A percentile compares a stretch with the other conserved stretches of the same genome.
phyloP scores from a whole-genome alignment of 306 rosid genomes.

The Abrus pulchellus region DNA sequence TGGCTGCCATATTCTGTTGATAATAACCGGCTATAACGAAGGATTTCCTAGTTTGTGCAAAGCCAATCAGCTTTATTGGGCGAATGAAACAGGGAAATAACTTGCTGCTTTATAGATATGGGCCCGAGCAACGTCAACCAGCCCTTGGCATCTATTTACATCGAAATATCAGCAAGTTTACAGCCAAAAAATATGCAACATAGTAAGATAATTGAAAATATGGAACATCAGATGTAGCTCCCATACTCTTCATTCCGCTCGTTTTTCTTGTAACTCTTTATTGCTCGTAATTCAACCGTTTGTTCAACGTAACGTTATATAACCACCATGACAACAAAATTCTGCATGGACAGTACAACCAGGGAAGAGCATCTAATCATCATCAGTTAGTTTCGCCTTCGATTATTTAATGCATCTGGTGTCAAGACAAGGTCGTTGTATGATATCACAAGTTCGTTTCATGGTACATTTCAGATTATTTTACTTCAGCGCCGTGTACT shows the following conservation, averaged over 20 bases:
- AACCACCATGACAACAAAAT: neutral
- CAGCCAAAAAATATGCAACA: neutral
- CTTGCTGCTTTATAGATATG: no score
- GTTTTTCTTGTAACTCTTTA: neutral
- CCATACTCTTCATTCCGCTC: neutral
- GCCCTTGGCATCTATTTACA: neutral
- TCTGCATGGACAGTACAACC: neutral
- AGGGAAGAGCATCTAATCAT: neutral
- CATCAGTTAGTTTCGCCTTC: neutral
- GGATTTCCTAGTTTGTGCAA: neutral
- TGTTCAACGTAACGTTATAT: neutral
- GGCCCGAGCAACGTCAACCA: neutral
- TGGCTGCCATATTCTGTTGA: constrained; percentile 2
- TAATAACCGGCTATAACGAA: neutral
- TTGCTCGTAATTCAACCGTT: neutral
- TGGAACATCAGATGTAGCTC: no score
- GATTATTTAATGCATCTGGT: neutral
- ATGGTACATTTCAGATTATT: neutral
- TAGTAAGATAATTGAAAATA: neutral
- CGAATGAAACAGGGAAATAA: neutral
- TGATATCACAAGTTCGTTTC: neutral
- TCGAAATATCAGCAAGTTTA: no score
- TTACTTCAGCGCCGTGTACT: neutral
- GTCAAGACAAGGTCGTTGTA: neutral
- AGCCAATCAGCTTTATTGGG: neutral